A percentile compares a stretch with the other conserved stretches of the same genome.
Evolutionary conservation across 2,329 filamentous ascomycete species (phyloP).

Genomic region (Colletotrichum sp.): DNA sequence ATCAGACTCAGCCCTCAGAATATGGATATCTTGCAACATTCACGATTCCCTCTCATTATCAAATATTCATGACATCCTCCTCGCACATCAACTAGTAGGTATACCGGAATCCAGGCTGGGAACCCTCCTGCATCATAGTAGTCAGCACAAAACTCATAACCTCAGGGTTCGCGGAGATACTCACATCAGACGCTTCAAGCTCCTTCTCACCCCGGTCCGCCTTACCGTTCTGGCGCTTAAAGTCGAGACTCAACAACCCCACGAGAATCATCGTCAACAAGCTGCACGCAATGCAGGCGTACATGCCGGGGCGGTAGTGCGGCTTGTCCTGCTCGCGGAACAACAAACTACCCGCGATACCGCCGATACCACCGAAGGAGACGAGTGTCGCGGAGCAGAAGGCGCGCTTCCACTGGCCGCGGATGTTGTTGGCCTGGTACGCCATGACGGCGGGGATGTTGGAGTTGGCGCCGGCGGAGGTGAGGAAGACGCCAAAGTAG

Average conservation of each 20-base stretch:
- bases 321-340: slow-evolving; percentile 66
- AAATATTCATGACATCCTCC: neutral
- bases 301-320: slow-evolving; percentile 60
- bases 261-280: slow-evolving; percentile 53
- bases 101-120: slow-evolving; percentile 36
- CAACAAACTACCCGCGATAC: slow-evolving; percentile 76
- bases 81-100: slow-evolving; percentile 29
- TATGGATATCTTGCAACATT: neutral
- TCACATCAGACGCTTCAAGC: slow-evolving; percentile 55
- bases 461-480: slow-evolving; percentile 77
- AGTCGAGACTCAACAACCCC: slow-evolving; percentile 41
- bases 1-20: neutral
- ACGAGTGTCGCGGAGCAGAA: slow-evolving; percentile 79
- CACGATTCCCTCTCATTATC: neutral
- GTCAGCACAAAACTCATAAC: neutral
- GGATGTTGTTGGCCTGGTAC: slow-evolving; percentile 88
- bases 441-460: slow-evolving; percentile 78
- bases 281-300: slow-evolving; percentile 57
- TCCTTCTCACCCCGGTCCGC: slow-evolving; percentile 59
- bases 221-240: slow-evolving; percentile 49
- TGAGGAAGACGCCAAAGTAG: slow-evolving; percentile 78
- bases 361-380: slow-evolving; percentile 78
- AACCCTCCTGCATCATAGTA: slow-evolving; percentile 18
- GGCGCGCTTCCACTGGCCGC: slow-evolving; percentile 87
- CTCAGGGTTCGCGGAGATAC: slow-evolving; percentile 24